Base-by-base conservation (phyloP, 192 early-diverging fungal genomes). In the Chytriomyces confervae region DNA sequence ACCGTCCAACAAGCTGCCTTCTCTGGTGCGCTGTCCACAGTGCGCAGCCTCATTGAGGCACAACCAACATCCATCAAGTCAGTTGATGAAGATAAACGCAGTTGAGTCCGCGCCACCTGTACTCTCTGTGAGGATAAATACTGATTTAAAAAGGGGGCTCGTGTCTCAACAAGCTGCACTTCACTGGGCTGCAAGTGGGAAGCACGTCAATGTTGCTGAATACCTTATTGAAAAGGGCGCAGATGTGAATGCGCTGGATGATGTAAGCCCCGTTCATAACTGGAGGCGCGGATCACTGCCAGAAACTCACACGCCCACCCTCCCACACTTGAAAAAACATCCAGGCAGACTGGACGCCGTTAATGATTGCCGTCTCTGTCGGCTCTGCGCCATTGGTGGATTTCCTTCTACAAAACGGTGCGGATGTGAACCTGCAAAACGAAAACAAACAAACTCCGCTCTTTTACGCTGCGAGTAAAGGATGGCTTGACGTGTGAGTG, bases 401-500 rank as follows among this genome's bases (percentile, higher is more conserved):
- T 29, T 74, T 67, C 48, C 75, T 82, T 24, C 45, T 85, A 5
- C 62, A 57, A 10, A 57, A 75, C 2, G 69, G 51, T 24, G 79
- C 79, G 9, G 71, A 80, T 51, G 50, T 70, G 43, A 83, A 86
- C 50, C 27, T 50, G 10, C 53, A 43, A 29, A 86, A 75, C 24
- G 77, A 73, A 23, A 86, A 50, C 45, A 66, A 69, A 23, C 78
- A 79, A 27, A 76, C 78, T 0, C 78, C 85, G 20, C 66, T 86
- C 24, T 83, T 82, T 70, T 86, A 84, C 75, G 79, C 81, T 0
- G 85, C 82, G n/a, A 81, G 79, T 50, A 84, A 84, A 72, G 77
- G 77, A 51, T 79, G 68, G 68, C 10, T 51, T 29, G 61, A 79
- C 48, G 18, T 79, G 77, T 79, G 29, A 44, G 77, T 72, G 18